phyloP scores from a whole-genome alignment of 345 rosid genomes.

The Mangifera indica region DNA sequence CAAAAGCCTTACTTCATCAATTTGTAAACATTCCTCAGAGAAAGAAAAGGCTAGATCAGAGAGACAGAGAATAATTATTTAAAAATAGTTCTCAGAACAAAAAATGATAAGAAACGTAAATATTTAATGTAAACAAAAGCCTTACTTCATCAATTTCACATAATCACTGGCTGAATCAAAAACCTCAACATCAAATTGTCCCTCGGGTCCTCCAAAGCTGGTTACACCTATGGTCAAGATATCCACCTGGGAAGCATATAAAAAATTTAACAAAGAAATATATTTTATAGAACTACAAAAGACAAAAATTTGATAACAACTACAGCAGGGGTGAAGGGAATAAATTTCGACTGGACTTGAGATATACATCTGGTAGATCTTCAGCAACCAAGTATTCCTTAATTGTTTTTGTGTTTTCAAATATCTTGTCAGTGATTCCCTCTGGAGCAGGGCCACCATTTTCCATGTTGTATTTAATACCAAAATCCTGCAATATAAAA shows the following conservation, averaged over 20 bases:
- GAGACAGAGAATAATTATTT: background rate
- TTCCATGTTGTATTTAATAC: slow-evolving; percentile 99
- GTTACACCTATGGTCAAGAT: slow-evolving; percentile 63
- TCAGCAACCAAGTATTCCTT: slow-evolving; percentile 77
- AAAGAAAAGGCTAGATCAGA: background rate
- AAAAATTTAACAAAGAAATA: slow-evolving; percentile 13
- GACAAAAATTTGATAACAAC: slow-evolving; percentile 8
- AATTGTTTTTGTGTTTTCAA: slow-evolving; percentile 90
- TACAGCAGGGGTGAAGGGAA: background rate
- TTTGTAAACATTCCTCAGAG: no score
- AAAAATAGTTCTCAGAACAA: background rate
- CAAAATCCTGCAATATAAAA: slow-evolving; percentile 70
- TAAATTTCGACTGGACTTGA: slow-evolving; percentile 10
- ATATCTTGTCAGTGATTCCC: slow-evolving; percentile 89
- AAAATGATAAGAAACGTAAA: background rate
- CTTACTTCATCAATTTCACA: slow-evolving; percentile 91
- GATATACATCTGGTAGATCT: slow-evolving; percentile 69
- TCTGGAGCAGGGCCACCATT: slow-evolving; percentile 99
- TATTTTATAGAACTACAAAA: slow-evolving; percentile 1
- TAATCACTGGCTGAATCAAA: slow-evolving; percentile 92
- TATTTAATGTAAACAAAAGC: slow-evolving; percentile 5
- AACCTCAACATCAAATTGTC: slow-evolving; percentile 90
- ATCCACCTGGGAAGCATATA: slow-evolving; percentile 60
- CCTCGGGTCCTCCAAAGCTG: slow-evolving; percentile 76
- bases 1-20: no score